These are phyloP conservation scores for Colletotrichum sp. DNA, from an alignment of 2,329 filamentous ascomycete genomes.

Conservation along the genomic window DNA sequence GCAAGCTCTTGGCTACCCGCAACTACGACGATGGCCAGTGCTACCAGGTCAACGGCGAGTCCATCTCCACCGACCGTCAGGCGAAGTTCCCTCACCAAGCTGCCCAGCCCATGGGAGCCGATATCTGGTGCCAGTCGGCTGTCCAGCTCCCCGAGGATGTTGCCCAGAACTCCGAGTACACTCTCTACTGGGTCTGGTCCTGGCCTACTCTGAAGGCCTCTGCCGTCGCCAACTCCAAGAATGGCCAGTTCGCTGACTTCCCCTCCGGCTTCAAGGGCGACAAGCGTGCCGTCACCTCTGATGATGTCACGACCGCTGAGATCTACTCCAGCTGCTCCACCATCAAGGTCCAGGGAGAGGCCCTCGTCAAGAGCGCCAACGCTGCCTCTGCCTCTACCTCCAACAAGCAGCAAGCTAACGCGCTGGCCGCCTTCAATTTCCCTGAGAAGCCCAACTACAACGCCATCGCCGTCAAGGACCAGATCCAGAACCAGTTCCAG, in stretches of 20 bases:
- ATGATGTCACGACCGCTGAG: slow-evolving; percentile 34
- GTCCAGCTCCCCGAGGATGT: slow-evolving; percentile 74
- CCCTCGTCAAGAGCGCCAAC: background rate
- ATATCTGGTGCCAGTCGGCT: slow-evolving; percentile 83
- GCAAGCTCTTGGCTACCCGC: slow-evolving; percentile 76
- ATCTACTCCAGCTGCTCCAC: slow-evolving; percentile 36
- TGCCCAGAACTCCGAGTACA: slow-evolving; percentile 69
- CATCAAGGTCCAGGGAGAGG: slow-evolving; percentile 22
- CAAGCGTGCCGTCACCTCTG: slow-evolving; percentile 12
- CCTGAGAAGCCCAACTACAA: slow-evolving; percentile 43
- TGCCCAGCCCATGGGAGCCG: slow-evolving; percentile 58
- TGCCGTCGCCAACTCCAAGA: slow-evolving; percentile 42
- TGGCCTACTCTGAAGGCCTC: slow-evolving; percentile 70
- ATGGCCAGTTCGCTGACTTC: slow-evolving; percentile 48
- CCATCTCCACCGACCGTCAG: slow-evolving; percentile 65
- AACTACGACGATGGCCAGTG: slow-evolving; percentile 92
- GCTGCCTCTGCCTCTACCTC: slow-evolving; percentile 17
- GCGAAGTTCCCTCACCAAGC: slow-evolving; percentile 54
- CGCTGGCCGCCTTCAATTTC: slow-evolving; percentile 29
- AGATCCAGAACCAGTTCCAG: slow-evolving; percentile 51
- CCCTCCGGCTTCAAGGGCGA: slow-evolving; percentile 28
- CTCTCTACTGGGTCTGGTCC: slow-evolving; percentile 96
- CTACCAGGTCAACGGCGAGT: slow-evolving; percentile 74
- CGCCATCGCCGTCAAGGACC: slow-evolving; percentile 47
- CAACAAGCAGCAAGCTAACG: slow-evolving; percentile 13